phyloP scores from a whole-genome alignment of 1,284 basidiomycete species.

The Inonotus obliquus region DNA sequence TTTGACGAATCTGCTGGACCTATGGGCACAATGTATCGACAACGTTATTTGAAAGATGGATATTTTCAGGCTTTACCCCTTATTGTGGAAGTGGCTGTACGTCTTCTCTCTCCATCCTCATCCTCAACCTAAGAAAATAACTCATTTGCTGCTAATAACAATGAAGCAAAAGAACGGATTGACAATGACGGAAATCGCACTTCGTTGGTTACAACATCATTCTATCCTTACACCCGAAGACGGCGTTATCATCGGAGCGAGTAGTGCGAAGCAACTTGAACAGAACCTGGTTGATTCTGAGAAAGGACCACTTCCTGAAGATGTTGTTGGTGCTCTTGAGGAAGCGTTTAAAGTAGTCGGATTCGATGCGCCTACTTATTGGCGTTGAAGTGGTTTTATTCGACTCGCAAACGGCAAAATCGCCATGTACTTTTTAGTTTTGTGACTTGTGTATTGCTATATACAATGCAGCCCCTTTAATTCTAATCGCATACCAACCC shows the following conservation, averaged over 20 bases:
- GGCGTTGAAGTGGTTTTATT: conserved; percentile 33
- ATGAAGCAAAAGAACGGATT: conserved; percentile 36
- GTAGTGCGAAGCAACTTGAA: conserved; percentile 34
- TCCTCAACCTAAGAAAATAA: neutral
- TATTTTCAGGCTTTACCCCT: conserved; percentile 43
- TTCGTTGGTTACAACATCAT: conserved; percentile 44
- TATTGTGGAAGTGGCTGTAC: conserved; percentile 35
- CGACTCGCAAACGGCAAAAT: neutral
- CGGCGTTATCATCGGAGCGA: conserved; percentile 39
- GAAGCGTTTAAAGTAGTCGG: conserved; percentile 44
- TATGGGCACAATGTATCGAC: conserved; percentile 37
- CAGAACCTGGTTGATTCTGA: conserved; percentile 36
- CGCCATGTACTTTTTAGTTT: neutral
- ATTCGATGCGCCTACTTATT: conserved; percentile 42
- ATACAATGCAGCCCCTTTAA: no score
- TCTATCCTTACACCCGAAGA: conserved; percentile 37
- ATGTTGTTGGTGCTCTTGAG: conserved; percentile 47
- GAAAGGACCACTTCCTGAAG: conserved; percentile 47
- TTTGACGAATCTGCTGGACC: conserved; percentile 29
- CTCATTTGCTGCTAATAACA: neutral
- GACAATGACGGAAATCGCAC: conserved; percentile 39
- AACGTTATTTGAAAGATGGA: conserved; percentile 39
- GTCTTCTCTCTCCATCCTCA: conserved; percentile 7
- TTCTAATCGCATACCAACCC: no score
- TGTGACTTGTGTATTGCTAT: no score